Percentiles rank a stretch among this genome's conserved stretches.
Evolutionary conservation across 768 basidiomycete genomes (phyloP).

Genomic region (Tricholoma sp.): DNA sequence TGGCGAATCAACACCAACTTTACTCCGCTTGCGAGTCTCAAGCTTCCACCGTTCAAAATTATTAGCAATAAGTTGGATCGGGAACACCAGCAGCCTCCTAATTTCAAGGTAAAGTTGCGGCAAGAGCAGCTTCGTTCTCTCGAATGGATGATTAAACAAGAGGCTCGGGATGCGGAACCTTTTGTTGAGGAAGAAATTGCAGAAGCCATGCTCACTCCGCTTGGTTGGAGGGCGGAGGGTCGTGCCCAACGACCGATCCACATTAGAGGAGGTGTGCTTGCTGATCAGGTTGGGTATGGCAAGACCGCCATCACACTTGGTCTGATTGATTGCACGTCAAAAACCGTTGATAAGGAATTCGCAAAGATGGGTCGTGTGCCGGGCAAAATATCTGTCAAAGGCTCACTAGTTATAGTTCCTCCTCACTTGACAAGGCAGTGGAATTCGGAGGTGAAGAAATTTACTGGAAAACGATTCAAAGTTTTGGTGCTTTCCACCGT

Average conservation of each 20-base stretch:
- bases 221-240: slow-evolving; percentile 95
- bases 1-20: slow-evolving; percentile 86
- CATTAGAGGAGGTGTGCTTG: slow-evolving; percentile 86
- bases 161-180: slow-evolving; percentile 54
- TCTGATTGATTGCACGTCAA: slow-evolving; percentile 69
- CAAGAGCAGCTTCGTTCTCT: slow-evolving; percentile 87
- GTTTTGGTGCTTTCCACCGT: slow-evolving; percentile 66
- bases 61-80: slow-evolving; percentile 71
- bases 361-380: slow-evolving; percentile 38
- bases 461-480: slow-evolving; percentile 58
- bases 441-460: slow-evolving; percentile 82
- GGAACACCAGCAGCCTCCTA: slow-evolving; percentile 70
- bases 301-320: slow-evolving; percentile 95
- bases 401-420: slow-evolving; percentile 81
- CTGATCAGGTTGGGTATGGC: slow-evolving; percentile 95
- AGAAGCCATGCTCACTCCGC: slow-evolving; percentile 78
- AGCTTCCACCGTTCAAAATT: slow-evolving; percentile 62
- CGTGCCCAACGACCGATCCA: slow-evolving; percentile 73
- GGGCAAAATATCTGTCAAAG: slow-evolving; percentile 76
- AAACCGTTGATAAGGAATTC: slow-evolving; percentile 55
- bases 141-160: slow-evolving; percentile 88
- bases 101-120: slow-evolving; percentile 70
- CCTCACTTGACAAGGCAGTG: slow-evolving; percentile 89
- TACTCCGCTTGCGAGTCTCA: slow-evolving; percentile 53
- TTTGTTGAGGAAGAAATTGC: slow-evolving; percentile 95